Percentiles rank a stretch among this genome's conserved stretches.
These are phyloP conservation scores for Sugiyamaella novakii DNA, from an alignment of 1,139 yeast species.

Conservation along the genomic window DNA sequence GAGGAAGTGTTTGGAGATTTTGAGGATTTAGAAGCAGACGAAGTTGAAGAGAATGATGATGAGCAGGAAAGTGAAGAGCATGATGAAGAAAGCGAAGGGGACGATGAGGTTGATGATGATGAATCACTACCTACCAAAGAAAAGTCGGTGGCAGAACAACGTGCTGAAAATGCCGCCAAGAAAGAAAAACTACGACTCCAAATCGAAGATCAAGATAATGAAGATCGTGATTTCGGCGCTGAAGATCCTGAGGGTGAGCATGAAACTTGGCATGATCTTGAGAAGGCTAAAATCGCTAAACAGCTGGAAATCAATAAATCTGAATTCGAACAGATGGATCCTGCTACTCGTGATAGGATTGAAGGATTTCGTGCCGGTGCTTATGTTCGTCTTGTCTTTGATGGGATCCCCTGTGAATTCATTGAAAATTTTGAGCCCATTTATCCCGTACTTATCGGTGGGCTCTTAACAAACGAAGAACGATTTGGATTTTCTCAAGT, in stretches of 20 bases:
- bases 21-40: conserved; percentile 69
- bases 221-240: conserved; percentile 70
- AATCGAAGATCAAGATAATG: conserved; percentile 78
- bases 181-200: conserved; percentile 86
- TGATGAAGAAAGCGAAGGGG: conserved; percentile 53
- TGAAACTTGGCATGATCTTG: conserved; percentile 97
- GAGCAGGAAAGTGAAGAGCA: conserved; percentile 43
- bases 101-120: conserved; percentile 51
- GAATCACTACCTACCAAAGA: conserved; percentile 37
- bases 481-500: conserved; percentile 92
- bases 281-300: conserved; percentile 94
- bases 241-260: conserved; percentile 73
- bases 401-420: conserved; percentile 85
- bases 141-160: conserved; percentile 53
- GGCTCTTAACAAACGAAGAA: conserved; percentile 84
- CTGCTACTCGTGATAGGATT: conserved; percentile 70
- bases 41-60: conserved; percentile 45
- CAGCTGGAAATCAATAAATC: conserved; percentile 92
- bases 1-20: conserved; percentile 74
- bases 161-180: conserved; percentile 81
- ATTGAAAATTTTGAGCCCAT: conserved; percentile 81
- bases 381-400: conserved; percentile 87
- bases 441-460: conserved; percentile 88
- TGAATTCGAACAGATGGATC: conserved; percentile 65
- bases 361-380: conserved; percentile 96